A percentile compares a stretch with the other conserved stretches of the same genome.
Conservation (phyloP, 495 filamentous ascomycete species). For the Chaetomium cochliodes region DNA sequence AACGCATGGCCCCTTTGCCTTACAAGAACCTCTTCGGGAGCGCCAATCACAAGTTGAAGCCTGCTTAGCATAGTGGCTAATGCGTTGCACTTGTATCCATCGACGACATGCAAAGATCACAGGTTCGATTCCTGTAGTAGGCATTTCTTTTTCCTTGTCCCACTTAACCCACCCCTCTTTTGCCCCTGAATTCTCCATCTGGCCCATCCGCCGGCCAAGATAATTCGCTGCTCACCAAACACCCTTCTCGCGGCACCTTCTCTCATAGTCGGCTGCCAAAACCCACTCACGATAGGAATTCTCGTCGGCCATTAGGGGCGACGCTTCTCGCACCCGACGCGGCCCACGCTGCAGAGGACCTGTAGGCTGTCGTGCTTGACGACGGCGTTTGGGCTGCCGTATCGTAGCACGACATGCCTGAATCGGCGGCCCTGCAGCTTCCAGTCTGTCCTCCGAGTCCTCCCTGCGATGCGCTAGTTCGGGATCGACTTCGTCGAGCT, state of each 20-base stretch:
- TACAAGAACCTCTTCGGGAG: not conserved
- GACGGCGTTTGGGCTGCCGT: too few relatives aligned
- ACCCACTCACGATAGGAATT: not conserved
- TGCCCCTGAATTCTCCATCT: not conserved
- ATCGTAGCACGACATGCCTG: not conserved
- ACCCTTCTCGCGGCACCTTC: not conserved
- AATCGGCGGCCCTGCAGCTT: not conserved
- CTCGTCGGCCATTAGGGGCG: not conserved
- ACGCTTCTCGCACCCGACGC: not conserved
- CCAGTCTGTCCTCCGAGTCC: not conserved
- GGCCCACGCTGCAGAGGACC: not conserved
- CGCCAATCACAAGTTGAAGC: constrained; percentile 10
- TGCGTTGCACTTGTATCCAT: constrained; percentile 37
- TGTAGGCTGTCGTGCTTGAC: too few relatives aligned
- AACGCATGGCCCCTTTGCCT: not conserved
- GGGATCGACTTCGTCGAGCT: not conserved
- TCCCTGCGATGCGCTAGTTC: too few relatives aligned
- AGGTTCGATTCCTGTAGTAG: constrained; percentile 37
- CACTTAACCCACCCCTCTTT: not conserved
- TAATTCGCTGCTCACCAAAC: not conserved
- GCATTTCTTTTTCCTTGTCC: constrained; percentile 22
- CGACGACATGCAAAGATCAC: constrained; percentile 36
- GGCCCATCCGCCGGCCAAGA: not conserved
- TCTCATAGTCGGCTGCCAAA: not conserved
- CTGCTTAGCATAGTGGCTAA: constrained; percentile 39